These are phyloP conservation scores for Wickerhamomyces chaumierensis DNA, from an alignment of 805 yeast species.

Conservation along the genomic window DNA sequence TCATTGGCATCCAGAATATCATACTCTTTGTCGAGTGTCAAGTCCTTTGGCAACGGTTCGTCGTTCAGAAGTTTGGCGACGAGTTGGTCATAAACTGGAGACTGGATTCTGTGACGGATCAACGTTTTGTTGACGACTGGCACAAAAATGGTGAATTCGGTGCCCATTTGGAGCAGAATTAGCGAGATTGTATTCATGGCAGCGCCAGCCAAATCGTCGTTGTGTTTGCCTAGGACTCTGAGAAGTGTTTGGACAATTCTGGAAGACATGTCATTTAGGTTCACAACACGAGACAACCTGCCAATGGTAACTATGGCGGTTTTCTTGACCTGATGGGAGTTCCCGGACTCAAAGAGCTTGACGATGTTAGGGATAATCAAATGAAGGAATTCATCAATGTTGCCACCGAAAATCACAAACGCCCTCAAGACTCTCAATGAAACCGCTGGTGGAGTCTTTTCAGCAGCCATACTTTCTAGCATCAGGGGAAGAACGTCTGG, in stretches of 20 bases:
- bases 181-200: constrained; percentile 75
- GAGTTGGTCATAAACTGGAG: constrained; percentile 68
- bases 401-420: constrained; percentile 76
- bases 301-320: constrained; percentile 81
- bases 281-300: constrained; percentile 59
- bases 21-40: constrained; percentile 57
- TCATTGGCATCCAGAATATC: constrained; percentile 21
- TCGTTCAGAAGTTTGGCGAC: constrained; percentile 69
- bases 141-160: constrained; percentile 75
- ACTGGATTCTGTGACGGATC: constrained; percentile 51
- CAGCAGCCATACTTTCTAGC: constrained; percentile 66
- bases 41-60: constrained; percentile 75
- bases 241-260: constrained; percentile 80
- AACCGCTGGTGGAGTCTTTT: constrained; percentile 44
- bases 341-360: constrained; percentile 62
- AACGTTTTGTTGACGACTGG: constrained; percentile 68
- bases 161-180: constrained; percentile 68
- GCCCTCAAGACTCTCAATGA: constrained; percentile 70
- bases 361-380: constrained; percentile 81
- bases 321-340: constrained; percentile 40
- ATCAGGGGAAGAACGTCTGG: constrained; percentile 70
- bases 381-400: constrained; percentile 81
- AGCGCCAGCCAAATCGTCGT: constrained; percentile 51
- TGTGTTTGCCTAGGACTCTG: constrained; percentile 42
- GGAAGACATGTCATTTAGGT: constrained; percentile 79